Base-by-base conservation (phyloP, 257 asterid genomes). In the Verbena officinalis region DNA sequence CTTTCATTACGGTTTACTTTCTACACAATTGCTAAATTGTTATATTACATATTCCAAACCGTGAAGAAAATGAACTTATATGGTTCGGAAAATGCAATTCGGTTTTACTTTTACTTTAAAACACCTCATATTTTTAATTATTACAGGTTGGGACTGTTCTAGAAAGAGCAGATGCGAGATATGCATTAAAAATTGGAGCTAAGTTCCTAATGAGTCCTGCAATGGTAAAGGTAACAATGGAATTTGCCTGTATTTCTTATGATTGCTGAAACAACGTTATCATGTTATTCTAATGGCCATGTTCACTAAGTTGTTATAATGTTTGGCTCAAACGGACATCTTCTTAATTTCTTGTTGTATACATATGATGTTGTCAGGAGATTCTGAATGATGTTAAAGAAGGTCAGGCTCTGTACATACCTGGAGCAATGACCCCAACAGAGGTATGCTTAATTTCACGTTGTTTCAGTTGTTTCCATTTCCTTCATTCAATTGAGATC, bases 371-470 rank as follows among this genome's bases (percentile, higher is more conserved):
- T 72, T 71, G 60, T 45, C 84, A 90, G 96, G 97, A 73, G 21
- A 77, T 90, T 72, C 70, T 83, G 9, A 81, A 78, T 54, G 84
- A 81, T 59, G 86, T 77, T 78, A 69, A 80, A 2, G 75, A 69
- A 38, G 70, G 70, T 46, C 78, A 81, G 51, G 87, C 84, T 73
- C 70, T 87, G 19, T 90, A 85, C 63, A 80, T 90, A 78, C 97
- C 96, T 61, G 97, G 97, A n/a, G 95, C 76, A 39, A 84, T 83
- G 90, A 90, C 97, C 38, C 95, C 97, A 19, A 84, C 95, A 9
- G 97, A 90, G 91, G 96, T 87, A 69, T 55, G 73, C 23, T 57
- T 58, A 46, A 33, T 9, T 23, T 52, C 31, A 20, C 27, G 36
- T 53, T 4, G 22, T 27, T 61, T 38, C 36, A 20, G 36, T 53